phyloP scores from a whole-genome alignment of 2,329 filamentous ascomycete species.

The Trichoderma cornu-damae region DNA sequence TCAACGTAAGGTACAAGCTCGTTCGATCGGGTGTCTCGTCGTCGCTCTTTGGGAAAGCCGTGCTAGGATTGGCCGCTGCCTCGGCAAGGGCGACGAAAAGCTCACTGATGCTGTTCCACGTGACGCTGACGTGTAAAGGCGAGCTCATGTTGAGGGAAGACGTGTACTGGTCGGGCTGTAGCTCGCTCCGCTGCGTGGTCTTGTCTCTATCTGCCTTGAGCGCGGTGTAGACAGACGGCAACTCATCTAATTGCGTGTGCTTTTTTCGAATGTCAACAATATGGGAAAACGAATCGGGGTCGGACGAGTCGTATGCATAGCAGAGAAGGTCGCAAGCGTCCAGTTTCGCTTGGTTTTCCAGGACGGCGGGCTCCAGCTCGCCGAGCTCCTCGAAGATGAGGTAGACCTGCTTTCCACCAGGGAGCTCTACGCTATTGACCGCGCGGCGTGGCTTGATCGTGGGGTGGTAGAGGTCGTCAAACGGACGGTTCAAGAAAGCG shows the following conservation, averaged over 20 bases:
- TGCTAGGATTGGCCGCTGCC: conserved; percentile 82
- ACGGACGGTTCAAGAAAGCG: conserved; percentile 84
- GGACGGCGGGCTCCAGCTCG: conserved; percentile 87
- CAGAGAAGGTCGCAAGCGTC: conserved; percentile 91
- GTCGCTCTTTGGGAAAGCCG: conserved; percentile 82
- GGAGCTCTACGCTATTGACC: conserved; percentile 93
- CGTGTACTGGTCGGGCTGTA: conserved; percentile 90
- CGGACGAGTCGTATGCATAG: conserved; percentile 94
- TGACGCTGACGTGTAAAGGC: conserved; percentile 89
- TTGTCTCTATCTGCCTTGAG: conserved; percentile 95
- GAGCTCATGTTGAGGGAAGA: conserved; percentile 79
- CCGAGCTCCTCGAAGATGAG: conserved; percentile 93
- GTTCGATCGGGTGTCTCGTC: conserved; percentile 81
- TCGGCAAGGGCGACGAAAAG: conserved; percentile 90
- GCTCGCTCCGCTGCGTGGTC: conserved; percentile 87
- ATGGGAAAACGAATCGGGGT: conserved; percentile 92
- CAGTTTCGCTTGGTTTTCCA: conserved; percentile 86
- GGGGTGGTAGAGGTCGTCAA: conserved; percentile 76
- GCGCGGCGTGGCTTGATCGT: conserved; percentile 92
- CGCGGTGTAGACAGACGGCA: conserved; percentile 87
- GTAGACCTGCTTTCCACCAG: conserved; percentile 94
- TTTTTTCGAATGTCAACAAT: conserved; percentile 75
- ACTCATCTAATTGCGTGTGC: conserved; percentile 77
- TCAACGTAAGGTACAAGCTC: conserved; percentile 77
- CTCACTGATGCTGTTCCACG: conserved; percentile 90